phyloP scores from a whole-genome alignment of 1,284 basidiomycete species.

The Apiotrichum veenhuisii region DNA sequence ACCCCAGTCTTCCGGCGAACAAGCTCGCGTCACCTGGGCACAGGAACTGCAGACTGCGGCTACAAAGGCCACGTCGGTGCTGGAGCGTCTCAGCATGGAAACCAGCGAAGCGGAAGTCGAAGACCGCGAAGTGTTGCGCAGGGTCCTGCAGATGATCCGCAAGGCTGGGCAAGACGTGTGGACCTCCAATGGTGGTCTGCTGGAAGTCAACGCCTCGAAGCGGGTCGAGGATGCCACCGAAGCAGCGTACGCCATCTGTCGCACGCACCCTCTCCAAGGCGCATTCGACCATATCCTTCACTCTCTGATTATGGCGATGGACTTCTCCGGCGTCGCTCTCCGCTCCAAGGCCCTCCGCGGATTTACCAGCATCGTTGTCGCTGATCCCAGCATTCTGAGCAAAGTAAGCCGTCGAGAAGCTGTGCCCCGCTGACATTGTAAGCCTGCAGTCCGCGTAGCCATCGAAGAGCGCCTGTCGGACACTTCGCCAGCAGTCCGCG shows the following conservation, averaged over 20 bases:
- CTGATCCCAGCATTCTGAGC: constrained; percentile 75
- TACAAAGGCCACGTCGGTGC: constrained; percentile 24
- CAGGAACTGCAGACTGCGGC: constrained; percentile 35
- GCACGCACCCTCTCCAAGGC: constrained; percentile 65
- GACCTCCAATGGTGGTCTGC: constrained; percentile 32
- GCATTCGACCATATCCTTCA: constrained; percentile 76
- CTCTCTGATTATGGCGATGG: constrained; percentile 69
- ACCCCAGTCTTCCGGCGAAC: constrained; percentile 30
- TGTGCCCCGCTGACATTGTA: not conserved
- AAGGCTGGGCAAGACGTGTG: constrained; percentile 28
- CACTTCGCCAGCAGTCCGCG: constrained; percentile 85
- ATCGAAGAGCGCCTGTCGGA: constrained; percentile 88
- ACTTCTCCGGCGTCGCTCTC: constrained; percentile 76
- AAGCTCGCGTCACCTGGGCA: constrained; percentile 35
- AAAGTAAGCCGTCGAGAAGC: constrained; percentile 54
- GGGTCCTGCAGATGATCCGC: constrained; percentile 22
- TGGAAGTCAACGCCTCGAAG: constrained; percentile 38
- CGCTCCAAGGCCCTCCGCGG: constrained; percentile 85
- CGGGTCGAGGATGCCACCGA: constrained; percentile 24
- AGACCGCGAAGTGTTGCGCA: constrained; percentile 24
- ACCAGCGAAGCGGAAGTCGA: constrained; percentile 20
- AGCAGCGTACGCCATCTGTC: constrained; percentile 66
- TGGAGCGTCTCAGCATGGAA: constrained; percentile 32
- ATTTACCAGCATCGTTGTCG: constrained; percentile 75
- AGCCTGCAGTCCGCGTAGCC: constrained; percentile 57